phyloP scores from a whole-genome alignment of 2,329 filamentous ascomycete species.

The Fusarium sp. region DNA sequence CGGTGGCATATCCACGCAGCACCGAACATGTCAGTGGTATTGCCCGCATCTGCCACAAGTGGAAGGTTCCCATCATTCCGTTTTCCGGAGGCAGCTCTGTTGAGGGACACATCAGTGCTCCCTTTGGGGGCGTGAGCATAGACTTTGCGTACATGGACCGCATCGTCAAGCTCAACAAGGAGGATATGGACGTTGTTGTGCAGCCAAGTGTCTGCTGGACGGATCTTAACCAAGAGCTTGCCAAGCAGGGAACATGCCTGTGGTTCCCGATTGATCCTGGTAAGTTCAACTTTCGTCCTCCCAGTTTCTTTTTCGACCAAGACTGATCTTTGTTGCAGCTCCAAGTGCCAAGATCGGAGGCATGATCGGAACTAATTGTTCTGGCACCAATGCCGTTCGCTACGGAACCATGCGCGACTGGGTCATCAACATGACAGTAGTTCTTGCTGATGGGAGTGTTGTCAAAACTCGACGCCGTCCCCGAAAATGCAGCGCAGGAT shows the following conservation, averaged over 20 bases:
- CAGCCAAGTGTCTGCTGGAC: slow-evolving; percentile 78
- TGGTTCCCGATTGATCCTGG: slow-evolving; percentile 79
- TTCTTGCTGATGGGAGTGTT: slow-evolving; percentile 74
- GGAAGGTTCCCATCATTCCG: slow-evolving; percentile 75
- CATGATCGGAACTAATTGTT: slow-evolving; percentile 77
- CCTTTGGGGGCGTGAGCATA: slow-evolving; percentile 75
- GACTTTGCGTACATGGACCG: slow-evolving; percentile 77
- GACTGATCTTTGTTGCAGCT: not conserved
- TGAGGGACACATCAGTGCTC: slow-evolving; percentile 78
- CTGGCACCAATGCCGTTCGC: slow-evolving; percentile 68
- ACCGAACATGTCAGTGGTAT: slow-evolving; percentile 75
- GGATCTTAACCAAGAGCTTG: slow-evolving; percentile 73
- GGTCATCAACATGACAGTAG: slow-evolving; percentile 78
- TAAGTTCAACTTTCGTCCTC: not conserved
- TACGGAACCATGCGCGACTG: slow-evolving; percentile 84
- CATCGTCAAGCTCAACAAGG: slow-evolving; percentile 72
- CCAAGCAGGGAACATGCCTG: slow-evolving; percentile 64
- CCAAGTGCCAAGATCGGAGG: slow-evolving; percentile 69
- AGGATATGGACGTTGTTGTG: slow-evolving; percentile 79
- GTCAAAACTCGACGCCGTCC: slow-evolving; percentile 77
- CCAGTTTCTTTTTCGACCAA: not conserved
- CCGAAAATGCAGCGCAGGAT: slow-evolving; percentile 77
- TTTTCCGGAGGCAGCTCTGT: slow-evolving; percentile 56
- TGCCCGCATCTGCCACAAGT: slow-evolving; percentile 70
- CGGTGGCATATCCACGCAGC: slow-evolving; percentile 71